phyloP scores from a whole-genome alignment of 2,329 filamentous ascomycete genomes.

The Epichloe sp. region DNA sequence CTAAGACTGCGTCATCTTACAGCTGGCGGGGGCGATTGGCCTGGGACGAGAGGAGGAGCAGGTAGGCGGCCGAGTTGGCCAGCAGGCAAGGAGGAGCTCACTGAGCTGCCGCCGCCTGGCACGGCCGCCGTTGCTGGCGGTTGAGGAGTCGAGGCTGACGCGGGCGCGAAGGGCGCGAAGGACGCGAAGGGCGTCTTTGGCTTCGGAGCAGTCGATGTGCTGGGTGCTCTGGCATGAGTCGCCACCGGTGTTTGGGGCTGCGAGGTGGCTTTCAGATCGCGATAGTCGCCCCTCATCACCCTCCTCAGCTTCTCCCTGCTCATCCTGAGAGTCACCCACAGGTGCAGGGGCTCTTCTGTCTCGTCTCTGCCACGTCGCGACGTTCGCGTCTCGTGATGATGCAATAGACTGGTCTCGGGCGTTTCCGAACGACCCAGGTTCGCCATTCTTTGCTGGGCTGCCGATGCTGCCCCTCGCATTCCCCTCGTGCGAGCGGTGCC shows the following conservation, averaged over 20 bases:
- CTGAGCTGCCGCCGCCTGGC: conserved; percentile 17
- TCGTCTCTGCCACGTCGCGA: conserved; percentile 60
- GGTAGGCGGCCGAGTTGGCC: conserved; percentile 54
- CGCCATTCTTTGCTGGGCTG: conserved; percentile 77
- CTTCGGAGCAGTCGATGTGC: conserved; percentile 16
- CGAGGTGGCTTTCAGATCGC: conserved; percentile 23
- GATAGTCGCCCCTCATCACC: conserved; percentile 41
- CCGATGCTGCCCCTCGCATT: conserved; percentile 78
- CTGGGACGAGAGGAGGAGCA: conserved; percentile 47
- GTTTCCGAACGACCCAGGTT: conserved; percentile 76
- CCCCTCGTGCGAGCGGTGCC: conserved; percentile 77
- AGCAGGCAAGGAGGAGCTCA: conserved; percentile 28
- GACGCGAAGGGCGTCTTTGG: conserved; percentile 18
- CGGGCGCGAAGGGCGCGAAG: conserved; percentile 12
- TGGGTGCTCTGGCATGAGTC: conserved; percentile 19
- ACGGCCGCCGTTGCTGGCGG: conserved; percentile 9
- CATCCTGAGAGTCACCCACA: conserved; percentile 66
- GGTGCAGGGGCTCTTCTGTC: conserved; percentile 56
- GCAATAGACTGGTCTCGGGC: conserved; percentile 54
- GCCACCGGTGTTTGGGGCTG: conserved; percentile 22
- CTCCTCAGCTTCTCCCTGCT: conserved; percentile 58
- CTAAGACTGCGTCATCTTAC: conserved; percentile 36
- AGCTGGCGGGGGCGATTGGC: conserved; percentile 40
- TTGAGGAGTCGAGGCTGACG: conserved; percentile 24
- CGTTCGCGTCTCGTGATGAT: conserved; percentile 60